Evolutionary conservation across 768 basidiomycete species (phyloP).

Genomic region (Tricholomella constricta): DNA sequence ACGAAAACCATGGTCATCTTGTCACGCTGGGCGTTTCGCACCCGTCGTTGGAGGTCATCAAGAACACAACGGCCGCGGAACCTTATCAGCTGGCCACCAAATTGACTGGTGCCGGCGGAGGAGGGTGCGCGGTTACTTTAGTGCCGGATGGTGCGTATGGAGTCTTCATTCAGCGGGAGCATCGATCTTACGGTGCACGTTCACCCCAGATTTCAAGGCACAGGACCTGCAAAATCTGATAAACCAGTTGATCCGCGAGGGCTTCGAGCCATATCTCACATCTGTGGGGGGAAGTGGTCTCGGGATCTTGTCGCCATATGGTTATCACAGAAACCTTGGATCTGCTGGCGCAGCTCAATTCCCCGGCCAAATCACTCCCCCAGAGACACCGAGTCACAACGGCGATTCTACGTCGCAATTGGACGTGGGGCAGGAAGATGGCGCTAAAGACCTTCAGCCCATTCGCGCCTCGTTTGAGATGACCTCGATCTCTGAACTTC

Average conservation of each 20-base stretch:
- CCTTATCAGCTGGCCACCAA: slow-evolving; percentile 85
- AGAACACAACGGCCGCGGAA: slow-evolving; percentile 59
- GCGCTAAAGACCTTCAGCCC: slow-evolving; percentile 25
- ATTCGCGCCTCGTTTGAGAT: slow-evolving; percentile 48
- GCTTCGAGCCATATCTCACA: slow-evolving; percentile 86
- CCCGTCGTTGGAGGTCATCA: slow-evolving; percentile 80
- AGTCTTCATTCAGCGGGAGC: slow-evolving; percentile 4
- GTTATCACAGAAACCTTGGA: slow-evolving; percentile 41
- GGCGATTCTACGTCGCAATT: slow-evolving; percentile 22
- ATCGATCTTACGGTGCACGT: slow-evolving; percentile 14
- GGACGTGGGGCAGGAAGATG: slow-evolving; percentile 24
- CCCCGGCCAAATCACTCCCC: slow-evolving; percentile 49
- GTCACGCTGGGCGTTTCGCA: slow-evolving; percentile 90
- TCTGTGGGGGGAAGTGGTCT: slow-evolving; percentile 93
- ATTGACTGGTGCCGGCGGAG: slow-evolving; percentile 96
- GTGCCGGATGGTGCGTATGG: slow-evolving; percentile 81
- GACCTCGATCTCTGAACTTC: slow-evolving; percentile 41
- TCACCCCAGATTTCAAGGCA: slow-evolving; percentile 65
- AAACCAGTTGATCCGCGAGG: slow-evolving; percentile 55
- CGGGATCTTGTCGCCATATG: slow-evolving; percentile 74
- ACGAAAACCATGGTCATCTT: slow-evolving; percentile 88
- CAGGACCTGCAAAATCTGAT: slow-evolving; percentile 59
- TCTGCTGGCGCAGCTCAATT: slow-evolving; percentile 23
- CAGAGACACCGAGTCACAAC: slow-evolving; percentile 44
- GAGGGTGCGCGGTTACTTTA: slow-evolving; percentile 96